These are phyloP conservation scores for Scorias spongiosa DNA, from an alignment of 2,329 filamentous ascomycete species.

Conservation along the genomic window DNA sequence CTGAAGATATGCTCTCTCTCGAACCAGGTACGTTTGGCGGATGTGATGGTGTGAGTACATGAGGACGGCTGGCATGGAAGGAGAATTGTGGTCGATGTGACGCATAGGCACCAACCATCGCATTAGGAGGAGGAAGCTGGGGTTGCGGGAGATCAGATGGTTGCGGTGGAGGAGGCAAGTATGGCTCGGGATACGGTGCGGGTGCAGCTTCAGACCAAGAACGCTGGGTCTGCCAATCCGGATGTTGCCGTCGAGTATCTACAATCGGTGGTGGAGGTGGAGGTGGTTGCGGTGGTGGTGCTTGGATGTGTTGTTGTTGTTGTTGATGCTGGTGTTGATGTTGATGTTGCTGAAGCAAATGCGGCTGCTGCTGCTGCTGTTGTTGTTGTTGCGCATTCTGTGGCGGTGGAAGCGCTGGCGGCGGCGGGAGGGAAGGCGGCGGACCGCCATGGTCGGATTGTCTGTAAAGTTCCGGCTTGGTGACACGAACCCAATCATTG, in stretches of 20 bases:
- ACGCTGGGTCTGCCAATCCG: background rate
- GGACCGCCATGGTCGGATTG: background rate
- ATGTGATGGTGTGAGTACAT: conserved; percentile 1
- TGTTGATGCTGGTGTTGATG: background rate
- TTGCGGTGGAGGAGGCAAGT: background rate
- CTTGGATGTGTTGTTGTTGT: too few species aligned
- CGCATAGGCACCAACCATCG: conserved; percentile 5
- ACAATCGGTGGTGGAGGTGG: background rate
- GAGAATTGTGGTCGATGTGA: background rate
- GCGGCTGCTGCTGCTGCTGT: background rate
- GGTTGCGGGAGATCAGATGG: conserved; percentile 2
- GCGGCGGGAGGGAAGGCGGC: background rate
- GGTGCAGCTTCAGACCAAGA: background rate
- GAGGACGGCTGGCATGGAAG: conserved; percentile 1
- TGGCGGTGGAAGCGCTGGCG: conserved; percentile 2
- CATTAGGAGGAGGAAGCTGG: conserved; percentile 3
- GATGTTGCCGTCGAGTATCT: background rate
- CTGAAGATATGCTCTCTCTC: conserved; percentile 13
- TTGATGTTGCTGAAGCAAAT: background rate
- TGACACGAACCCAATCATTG: conserved; percentile 7
- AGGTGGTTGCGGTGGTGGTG: background rate
- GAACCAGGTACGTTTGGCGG: conserved; percentile 6
- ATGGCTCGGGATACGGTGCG: background rate
- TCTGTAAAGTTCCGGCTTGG: background rate
- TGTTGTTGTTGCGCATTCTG: background rate